Evolutionary conservation across 1,284 basidiomycete genomes (phyloP).

Genomic region (Apiotrichum montevideense): DNA sequence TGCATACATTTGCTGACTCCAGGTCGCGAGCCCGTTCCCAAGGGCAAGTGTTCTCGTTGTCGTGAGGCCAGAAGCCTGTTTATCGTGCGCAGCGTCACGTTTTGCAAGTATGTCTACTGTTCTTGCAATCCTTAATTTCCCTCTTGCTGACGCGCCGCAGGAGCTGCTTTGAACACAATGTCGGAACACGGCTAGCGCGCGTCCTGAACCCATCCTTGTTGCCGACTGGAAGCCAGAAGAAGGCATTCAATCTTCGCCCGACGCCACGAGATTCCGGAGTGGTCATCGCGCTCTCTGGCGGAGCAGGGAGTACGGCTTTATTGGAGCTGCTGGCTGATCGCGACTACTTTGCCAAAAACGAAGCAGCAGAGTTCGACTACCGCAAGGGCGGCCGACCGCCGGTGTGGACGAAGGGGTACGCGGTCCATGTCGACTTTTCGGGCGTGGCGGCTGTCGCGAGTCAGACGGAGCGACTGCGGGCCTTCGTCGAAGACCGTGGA

Average conservation of each 20-base stretch:
- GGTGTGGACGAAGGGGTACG: slow-evolving; percentile 36
- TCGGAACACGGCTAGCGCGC: slow-evolving; percentile 24
- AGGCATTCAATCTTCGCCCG: slow-evolving; percentile 19
- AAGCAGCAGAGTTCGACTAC: slow-evolving; percentile 16
- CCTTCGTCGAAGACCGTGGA: slow-evolving; percentile 17
- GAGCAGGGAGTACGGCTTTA: slow-evolving; percentile 39
- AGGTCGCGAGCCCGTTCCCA: slow-evolving; percentile 28
- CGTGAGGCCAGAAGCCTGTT: slow-evolving; percentile 27
- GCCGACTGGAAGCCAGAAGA: not conserved
- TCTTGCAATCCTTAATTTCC: not conserved
- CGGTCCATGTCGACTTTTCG: slow-evolving; percentile 43
- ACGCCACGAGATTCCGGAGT: slow-evolving; percentile 20
- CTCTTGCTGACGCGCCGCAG: slow-evolving; percentile 9
- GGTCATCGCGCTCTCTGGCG: slow-evolving; percentile 35
- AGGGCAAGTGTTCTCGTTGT: slow-evolving; percentile 33
- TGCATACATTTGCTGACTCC: not conserved
- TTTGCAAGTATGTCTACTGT: slow-evolving; percentile 31
- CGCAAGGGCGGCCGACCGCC: slow-evolving; percentile 30
- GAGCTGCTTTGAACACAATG: slow-evolving; percentile 27
- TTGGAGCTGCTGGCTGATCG: slow-evolving; percentile 27
- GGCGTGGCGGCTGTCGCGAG: slow-evolving; percentile 9
- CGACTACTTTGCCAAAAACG: slow-evolving; percentile 27
- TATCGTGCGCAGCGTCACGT: slow-evolving; percentile 31
- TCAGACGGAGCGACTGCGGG: slow-evolving; percentile 18
- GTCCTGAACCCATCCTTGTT: slow-evolving; percentile 29